Conservation (phyloP, 257 asterid genomes). For the Lithospermum erythrorhizon region DNA sequence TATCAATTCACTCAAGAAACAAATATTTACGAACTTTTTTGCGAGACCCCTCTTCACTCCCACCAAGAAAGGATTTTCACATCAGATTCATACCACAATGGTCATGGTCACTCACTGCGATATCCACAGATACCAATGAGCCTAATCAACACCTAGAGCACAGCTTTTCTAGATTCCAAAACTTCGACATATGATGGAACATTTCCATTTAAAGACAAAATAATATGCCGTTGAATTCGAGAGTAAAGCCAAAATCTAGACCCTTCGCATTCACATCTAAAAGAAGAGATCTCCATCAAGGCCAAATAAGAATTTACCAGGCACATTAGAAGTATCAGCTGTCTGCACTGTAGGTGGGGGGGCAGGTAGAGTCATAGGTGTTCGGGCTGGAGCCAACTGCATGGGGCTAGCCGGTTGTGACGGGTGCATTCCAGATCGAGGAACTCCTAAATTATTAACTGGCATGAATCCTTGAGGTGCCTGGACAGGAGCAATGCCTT, state of each 20-base stretch:
- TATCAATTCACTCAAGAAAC: not conserved
- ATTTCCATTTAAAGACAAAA: too few relatives aligned
- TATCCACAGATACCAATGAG: too few relatives aligned
- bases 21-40: not conserved
- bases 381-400: constrained; percentile 43
- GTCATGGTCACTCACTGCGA: not conserved
- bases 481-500: constrained; percentile 45
- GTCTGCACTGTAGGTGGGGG: constrained; percentile 98
- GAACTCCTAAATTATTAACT: constrained; percentile 38
- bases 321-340: constrained; percentile 88
- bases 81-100: not conserved
- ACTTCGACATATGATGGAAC: too few relatives aligned
- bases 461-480: constrained; percentile 65
- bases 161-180: not conserved
- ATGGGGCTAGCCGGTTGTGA: constrained; percentile 67
- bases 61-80: not conserved
- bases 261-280: too few relatives aligned
- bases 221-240: too few relatives aligned
- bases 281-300: not conserved
- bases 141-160: not conserved
- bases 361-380: constrained; percentile 61
- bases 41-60: not conserved
- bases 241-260: too few relatives aligned
- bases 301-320: constrained; percentile 37
- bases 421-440: constrained; percentile 60